Conservation (phyloP, 306 rosid genomes). For the Gleditsia sinensis region DNA sequence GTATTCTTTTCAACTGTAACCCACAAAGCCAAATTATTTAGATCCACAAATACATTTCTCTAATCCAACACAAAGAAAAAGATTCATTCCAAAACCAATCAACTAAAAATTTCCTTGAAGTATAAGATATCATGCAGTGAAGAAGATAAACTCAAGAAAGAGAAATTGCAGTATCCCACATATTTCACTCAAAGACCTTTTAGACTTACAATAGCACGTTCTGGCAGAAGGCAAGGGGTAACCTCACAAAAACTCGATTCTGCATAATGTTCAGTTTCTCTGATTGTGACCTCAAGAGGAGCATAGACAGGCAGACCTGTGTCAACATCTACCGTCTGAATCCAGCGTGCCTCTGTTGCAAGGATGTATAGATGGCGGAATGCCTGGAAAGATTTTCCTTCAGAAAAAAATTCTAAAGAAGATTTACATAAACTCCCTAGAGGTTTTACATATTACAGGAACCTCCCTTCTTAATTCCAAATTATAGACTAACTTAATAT, state of each 20-base stretch:
- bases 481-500: background rate
- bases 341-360: slow-evolving; percentile 97
- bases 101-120: slow-evolving; percentile 8
- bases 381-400: slow-evolving; percentile 61
- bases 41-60: slow-evolving; percentile 26
- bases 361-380: slow-evolving; percentile 93
- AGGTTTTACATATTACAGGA: background rate
- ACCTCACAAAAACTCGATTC: slow-evolving; percentile 93
- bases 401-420: slow-evolving; percentile 32
- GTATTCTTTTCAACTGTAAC: slow-evolving; percentile 78
- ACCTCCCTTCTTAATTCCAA: background rate
- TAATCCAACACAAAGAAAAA: slow-evolving; percentile 23
- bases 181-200: slow-evolving; percentile 27
- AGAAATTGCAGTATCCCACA: slow-evolving; percentile 24
- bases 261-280: slow-evolving; percentile 90
- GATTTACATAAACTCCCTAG: background rate
- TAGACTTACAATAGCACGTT: slow-evolving; percentile 79
- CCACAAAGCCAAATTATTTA: slow-evolving; percentile 37
- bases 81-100: slow-evolving; percentile 31
- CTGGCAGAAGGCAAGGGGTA: slow-evolving; percentile 97
- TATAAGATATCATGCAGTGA: background rate
- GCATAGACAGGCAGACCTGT: slow-evolving; percentile 93
- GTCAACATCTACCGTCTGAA: slow-evolving; percentile 97
- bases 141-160: slow-evolving; percentile 11
- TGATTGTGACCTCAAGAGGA: slow-evolving; percentile 82